Conservation (phyloP, 2,329 filamentous ascomycete genomes). For the Cucurbitaria berberidis region DNA sequence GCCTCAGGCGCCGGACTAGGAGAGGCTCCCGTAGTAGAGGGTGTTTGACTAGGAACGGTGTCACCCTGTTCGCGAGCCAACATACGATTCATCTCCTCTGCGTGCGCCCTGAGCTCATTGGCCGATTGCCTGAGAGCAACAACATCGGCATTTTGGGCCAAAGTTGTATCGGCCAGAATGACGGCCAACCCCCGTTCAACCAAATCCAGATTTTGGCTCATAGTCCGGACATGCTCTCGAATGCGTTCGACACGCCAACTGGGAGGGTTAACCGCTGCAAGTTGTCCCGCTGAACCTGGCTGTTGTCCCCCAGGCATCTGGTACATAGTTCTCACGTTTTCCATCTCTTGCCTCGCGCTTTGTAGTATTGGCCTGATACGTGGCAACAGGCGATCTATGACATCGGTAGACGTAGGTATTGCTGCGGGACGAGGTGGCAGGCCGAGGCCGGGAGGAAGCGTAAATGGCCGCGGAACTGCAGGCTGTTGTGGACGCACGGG, state of each 20-base stretch:
- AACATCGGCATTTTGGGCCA: constrained; percentile 39
- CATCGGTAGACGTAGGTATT: constrained; percentile 17
- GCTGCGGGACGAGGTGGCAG: constrained; percentile 22
- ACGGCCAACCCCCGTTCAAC: constrained; percentile 35
- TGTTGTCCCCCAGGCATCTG: constrained; percentile 11
- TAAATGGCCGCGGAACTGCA: constrained; percentile 20
- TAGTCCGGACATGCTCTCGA: constrained; percentile 31
- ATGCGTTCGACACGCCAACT: constrained; percentile 40
- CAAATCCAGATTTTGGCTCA: constrained; percentile 32
- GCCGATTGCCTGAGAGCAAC: constrained; percentile 37
- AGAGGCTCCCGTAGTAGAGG: background rate
- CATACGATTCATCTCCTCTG: constrained; percentile 26
- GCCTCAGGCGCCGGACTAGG: constrained; percentile 5
- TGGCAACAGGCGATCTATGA: constrained; percentile 24
- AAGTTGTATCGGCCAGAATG: constrained; percentile 28
- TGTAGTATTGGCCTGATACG: constrained; percentile 32
- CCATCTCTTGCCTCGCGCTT: constrained; percentile 40
- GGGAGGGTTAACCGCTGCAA: constrained; percentile 15
- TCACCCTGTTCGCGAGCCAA: constrained; percentile 24
- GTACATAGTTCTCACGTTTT: constrained; percentile 36
- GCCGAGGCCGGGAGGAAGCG: constrained; percentile 26
- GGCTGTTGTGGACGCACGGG: constrained; percentile 25
- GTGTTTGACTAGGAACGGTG: background rate
- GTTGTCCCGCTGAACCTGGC: constrained; percentile 1
- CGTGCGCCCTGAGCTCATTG: constrained; percentile 33